Conservation (phyloP, 1,139 yeast species). For the Pichia sp. region DNA sequence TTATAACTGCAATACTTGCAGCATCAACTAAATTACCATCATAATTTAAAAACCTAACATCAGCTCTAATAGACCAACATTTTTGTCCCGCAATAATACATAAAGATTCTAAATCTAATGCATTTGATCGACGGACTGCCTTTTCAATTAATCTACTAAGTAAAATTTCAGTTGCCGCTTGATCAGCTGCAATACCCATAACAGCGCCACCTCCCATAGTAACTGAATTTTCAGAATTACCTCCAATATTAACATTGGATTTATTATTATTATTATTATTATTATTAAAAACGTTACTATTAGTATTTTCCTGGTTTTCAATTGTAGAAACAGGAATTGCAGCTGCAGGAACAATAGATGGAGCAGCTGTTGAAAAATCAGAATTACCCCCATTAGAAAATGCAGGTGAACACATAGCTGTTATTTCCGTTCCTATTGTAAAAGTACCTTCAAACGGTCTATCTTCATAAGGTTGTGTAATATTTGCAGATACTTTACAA, state of each 20-base stretch:
- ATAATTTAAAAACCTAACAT: conserved; percentile 77
- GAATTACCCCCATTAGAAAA: conserved; percentile 59
- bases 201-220: conserved; percentile 16
- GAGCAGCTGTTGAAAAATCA: conserved; percentile 16
- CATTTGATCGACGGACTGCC: conserved; percentile 83
- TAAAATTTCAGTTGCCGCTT: conserved; percentile 71
- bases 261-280: not conserved
- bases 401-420: conserved; percentile 83
- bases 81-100: conserved; percentile 89
- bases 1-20: conserved; percentile 84
- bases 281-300: not conserved
- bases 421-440: conserved; percentile 74
- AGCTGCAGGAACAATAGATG: conserved; percentile 14
- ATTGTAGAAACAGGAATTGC: conserved; percentile 3
- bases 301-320: not conserved
- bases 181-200: conserved; percentile 26
- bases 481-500: conserved; percentile 72
- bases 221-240: conserved; percentile 5
- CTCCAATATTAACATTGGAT: not conserved
- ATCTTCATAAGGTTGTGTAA: conserved; percentile 81
- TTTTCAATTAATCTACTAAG: conserved; percentile 82
- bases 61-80: conserved; percentile 89
- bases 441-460: conserved; percentile 93
- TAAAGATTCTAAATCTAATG: conserved; percentile 81
- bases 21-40: conserved; percentile 94